Base-by-base conservation (phyloP, 2,329 filamentous ascomycete species). In the Acrocalymma vagum region DNA sequence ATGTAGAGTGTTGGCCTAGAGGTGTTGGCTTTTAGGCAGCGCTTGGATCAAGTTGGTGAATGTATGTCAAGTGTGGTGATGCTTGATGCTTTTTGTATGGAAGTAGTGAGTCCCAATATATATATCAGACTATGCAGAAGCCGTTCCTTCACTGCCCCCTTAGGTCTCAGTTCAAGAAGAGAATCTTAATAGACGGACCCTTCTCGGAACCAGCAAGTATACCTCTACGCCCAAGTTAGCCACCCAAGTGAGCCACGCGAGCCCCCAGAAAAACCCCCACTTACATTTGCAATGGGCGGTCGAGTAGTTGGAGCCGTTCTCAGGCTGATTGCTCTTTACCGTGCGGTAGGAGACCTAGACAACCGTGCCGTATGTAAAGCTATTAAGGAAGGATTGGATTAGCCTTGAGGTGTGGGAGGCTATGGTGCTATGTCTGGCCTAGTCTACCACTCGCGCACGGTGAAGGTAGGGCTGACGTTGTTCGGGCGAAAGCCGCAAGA, bases 391-490 rank as follows among this genome's bases (percentile, higher is more conserved):
- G 44, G 51, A 55, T 54, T 55, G 38, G 46, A 45, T 33, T 47
- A 42, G 31, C 40, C 39, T 42, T 37, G 42, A 39, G 28, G 27
- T 37, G n/a, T n/a, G n/a, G n/a, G 51, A 53, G 51, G 57, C 57
- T 55, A 55, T 55, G 53, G 34, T 35, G 20, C 45, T 24, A 47
- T 42, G 29, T 21, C 25, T 21, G 33, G 33, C 26, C 45, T 49
- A 4, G 42, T 41, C 47, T 38, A 32, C 54, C 37, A 48, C 29
- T 51, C 17, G 34, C 38, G 38, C 43, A n/a, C 14, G 32, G 48
- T 51, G 33, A 42, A 45, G 48, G 52, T 57, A 55, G 48, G 51
- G 52, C 56, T 62, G 56, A 62, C 43, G n/a, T n/a, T n/a, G 27
- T 46, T 30, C 37, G 45, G 42, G 42, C 36, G 30, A 37, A 36